Evolutionary conservation across 768 basidiomycete genomes (phyloP).

Genomic region (Cystofilobasidium ferigula): DNA sequence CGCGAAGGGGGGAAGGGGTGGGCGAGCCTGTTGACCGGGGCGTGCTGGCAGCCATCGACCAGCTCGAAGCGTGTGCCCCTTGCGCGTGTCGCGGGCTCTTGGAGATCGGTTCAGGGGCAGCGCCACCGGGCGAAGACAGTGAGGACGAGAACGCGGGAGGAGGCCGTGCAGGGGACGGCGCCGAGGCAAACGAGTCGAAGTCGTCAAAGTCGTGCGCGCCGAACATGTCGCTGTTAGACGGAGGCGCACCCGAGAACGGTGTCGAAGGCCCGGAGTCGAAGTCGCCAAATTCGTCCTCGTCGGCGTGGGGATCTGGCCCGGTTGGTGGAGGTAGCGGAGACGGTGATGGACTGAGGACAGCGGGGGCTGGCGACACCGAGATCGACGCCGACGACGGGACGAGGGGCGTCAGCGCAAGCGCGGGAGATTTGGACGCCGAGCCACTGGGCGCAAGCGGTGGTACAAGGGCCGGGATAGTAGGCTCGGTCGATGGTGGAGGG

Average conservation of each 20-base stretch:
- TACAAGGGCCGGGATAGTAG: not conserved
- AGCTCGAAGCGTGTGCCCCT: not conserved
- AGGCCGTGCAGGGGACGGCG: not conserved
- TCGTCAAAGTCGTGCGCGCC: not conserved
- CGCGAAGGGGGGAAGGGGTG: not conserved
- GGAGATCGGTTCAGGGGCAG: not conserved
- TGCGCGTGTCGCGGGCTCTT: not conserved
- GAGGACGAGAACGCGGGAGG: not conserved
- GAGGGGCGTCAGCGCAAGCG: not conserved
- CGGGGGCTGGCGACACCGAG: not conserved
- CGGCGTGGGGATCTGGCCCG: not conserved
- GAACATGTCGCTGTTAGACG: not conserved
- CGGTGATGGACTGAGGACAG: too few relatives aligned
- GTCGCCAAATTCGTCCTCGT: constrained; percentile 19
- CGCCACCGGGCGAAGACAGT: not conserved
- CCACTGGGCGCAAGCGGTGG: not conserved
- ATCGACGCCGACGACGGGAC: not conserved
- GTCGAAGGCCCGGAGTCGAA: constrained; percentile 14
- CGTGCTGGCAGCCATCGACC: not conserved
- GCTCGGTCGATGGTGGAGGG: not conserved
- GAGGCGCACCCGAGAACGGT: not conserved
- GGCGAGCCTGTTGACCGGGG: not conserved
- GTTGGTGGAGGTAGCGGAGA: not conserved
- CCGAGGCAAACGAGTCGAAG: not conserved
- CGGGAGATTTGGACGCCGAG: too few relatives aligned